These are phyloP conservation scores for Echinosophora koreensis DNA, from an alignment of 306 rosid species.

Conservation along the genomic window DNA sequence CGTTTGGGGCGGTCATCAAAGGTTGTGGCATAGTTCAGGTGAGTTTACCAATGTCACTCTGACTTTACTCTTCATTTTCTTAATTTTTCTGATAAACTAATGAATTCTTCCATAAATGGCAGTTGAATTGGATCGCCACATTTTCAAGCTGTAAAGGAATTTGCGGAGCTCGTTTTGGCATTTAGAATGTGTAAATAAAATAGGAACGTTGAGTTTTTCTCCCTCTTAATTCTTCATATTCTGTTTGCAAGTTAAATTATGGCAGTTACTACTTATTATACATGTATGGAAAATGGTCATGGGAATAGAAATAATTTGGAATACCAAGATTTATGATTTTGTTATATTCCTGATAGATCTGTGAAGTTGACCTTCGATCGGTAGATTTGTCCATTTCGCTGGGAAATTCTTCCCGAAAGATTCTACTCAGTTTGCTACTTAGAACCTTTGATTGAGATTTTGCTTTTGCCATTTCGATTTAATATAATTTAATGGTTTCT, in stretches of 20 bases:
- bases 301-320: slow-evolving; percentile 50
- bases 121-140: slow-evolving; percentile 53
- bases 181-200: slow-evolving; percentile 71
- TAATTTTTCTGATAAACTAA: neutral
- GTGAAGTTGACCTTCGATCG: slow-evolving; percentile 7
- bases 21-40: slow-evolving; percentile 61
- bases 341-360: slow-evolving; percentile 16
- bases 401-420: no score
- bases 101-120: slow-evolving; percentile 32
- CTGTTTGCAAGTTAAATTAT: slow-evolving; percentile 54
- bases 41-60: slow-evolving; percentile 35
- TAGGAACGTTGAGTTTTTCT: slow-evolving; percentile 61
- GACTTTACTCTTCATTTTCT: neutral
- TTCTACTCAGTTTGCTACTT: no score
- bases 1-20: slow-evolving; percentile 52
- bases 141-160: slow-evolving; percentile 68
- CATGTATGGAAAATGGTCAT: slow-evolving; percentile 59
- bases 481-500: no score
- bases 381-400: no score
- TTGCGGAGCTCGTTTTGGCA: slow-evolving; percentile 57
- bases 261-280: slow-evolving; percentile 61
- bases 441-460: no score
- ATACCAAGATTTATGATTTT: slow-evolving; percentile 36
- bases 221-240: slow-evolving; percentile 35
- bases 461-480: no score